Evolutionary conservation across 345 rosid species (phyloP), one percentile per base, ranked within the genome.

Genomic region (Anacardium occidentale): DNA sequence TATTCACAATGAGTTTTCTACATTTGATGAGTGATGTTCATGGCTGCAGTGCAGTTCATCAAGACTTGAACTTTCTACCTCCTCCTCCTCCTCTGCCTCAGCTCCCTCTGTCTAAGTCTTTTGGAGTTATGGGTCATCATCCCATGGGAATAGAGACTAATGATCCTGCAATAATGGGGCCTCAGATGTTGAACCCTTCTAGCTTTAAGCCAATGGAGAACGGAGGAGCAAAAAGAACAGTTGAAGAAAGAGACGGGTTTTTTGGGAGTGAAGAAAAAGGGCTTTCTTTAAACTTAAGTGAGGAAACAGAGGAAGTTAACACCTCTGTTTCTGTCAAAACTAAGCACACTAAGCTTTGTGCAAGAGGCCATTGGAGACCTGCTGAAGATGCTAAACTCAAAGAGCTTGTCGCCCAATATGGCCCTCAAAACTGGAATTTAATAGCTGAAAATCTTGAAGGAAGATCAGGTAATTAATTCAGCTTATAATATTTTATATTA

Each of bases 361-460:
- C 89, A 7, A 88, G 94, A 79, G 95, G 98, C 40, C 98, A 92
- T 69, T 94, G 97, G 98, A 88, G 95, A 80, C 97, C 98, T 13
- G 90, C 85, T 63, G 97, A 94, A 76, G 98, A 94, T 75, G 66
- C 87, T 21, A 88, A 88, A 78, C 98, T 92, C 26, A 89, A 80
- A 76, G 97, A 92, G 54, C 92, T 92, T 52, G 97, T 92, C 37
- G 76, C 85, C 29, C 83, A 84, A 48, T 85, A 81, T 60, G 98
- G 98, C 12, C 97, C 98, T 62, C 97, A 92, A 82, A 92, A 92
- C 79, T 94, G 98, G 98, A 94, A 94, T 79, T 78, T 90, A 80
- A 90, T 92, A 44, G 95, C 97, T 3, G 88, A 90, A 75, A 85
- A 89, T 81, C 93, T 94, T 56, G 74, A 80, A 59, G 98, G 97